Conservation (phyloP, 495 filamentous ascomycete genomes). For the Penicillium arizonense region DNA sequence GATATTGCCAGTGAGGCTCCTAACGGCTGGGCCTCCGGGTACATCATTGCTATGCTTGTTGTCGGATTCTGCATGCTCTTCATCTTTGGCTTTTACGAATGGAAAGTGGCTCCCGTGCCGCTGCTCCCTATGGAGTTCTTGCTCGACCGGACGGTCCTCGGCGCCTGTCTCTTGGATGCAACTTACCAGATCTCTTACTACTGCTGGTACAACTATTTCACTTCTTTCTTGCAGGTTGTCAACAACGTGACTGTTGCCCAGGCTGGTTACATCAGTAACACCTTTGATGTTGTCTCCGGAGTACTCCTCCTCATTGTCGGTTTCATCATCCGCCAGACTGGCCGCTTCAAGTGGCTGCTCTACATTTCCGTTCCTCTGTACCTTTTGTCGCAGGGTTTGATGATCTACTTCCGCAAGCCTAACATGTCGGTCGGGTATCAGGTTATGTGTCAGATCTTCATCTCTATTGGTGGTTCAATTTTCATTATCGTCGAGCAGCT, state of each 20-base stretch:
- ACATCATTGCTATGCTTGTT: conserved; percentile 50
- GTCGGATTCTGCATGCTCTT: conserved; percentile 49
- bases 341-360: conserved; percentile 47
- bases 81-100: conserved; percentile 53
- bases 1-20: conserved; percentile 39
- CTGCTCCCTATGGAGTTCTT: conserved; percentile 55
- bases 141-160: conserved; percentile 50
- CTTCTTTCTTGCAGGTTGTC: conserved; percentile 67
- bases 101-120: conserved; percentile 40
- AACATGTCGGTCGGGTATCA: conserved; percentile 55
- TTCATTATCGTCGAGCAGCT: conserved; percentile 59
- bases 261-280: conserved; percentile 48
- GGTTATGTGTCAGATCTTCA: conserved; percentile 68
- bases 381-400: conserved; percentile 50
- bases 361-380: conserved; percentile 55
- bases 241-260: conserved; percentile 50
- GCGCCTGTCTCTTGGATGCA: conserved; percentile 48
- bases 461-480: conserved; percentile 55
- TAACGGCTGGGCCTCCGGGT: conserved; percentile 35
- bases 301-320: conserved; percentile 41
- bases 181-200: conserved; percentile 49
- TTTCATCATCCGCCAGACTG: conserved; percentile 45
- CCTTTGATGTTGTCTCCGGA: conserved; percentile 43
- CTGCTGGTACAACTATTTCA: conserved; percentile 43
- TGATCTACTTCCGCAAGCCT: conserved; percentile 61